phyloP scores from a whole-genome alignment of 768 basidiomycete genomes.

The Psilocybe azurescens region DNA sequence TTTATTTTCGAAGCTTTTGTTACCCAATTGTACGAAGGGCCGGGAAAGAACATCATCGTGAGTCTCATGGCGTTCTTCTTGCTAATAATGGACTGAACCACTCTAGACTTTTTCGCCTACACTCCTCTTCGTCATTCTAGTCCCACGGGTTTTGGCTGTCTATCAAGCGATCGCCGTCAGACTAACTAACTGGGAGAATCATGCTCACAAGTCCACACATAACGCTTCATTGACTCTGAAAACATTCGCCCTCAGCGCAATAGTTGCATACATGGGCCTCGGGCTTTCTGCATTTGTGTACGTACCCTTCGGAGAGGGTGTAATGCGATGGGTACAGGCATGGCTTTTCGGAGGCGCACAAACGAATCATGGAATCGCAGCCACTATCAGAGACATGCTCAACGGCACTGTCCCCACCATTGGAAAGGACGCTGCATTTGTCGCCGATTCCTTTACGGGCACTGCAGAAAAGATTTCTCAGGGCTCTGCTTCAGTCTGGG shows the following conservation, averaged over 20 bases:
- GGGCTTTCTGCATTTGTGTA: conserved; percentile 95
- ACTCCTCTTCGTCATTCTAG: conserved; percentile 76
- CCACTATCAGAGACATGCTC: conserved; percentile 28
- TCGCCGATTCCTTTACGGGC: conserved; percentile 5
- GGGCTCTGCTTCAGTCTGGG: conserved; percentile 46
- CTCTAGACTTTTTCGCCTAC: conserved; percentile 81
- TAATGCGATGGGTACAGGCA: conserved; percentile 66
- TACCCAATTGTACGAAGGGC: conserved; percentile 85
- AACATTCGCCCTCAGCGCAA: conserved; percentile 85
- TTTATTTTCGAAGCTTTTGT: conserved; percentile 93
- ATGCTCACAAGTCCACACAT: conserved; percentile 78
- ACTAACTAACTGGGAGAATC: conserved; percentile 92
- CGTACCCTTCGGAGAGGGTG: conserved; percentile 88
- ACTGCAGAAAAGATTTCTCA: conserved; percentile 14
- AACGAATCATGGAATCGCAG: conserved; percentile 22
- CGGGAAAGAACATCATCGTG: conserved; percentile 80
- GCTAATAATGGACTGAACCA: neutral
- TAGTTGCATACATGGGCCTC: conserved; percentile 93
- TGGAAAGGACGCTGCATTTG: conserved; percentile 9
- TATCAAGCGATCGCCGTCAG: conserved; percentile 72
- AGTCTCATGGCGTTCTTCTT: conserved; percentile 31
- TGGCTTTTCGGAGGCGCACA: conserved; percentile 42
- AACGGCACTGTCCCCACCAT: conserved; percentile 33
- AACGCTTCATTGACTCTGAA: conserved; percentile 86
- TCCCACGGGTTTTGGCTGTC: conserved; percentile 78